Evolutionary conservation across 2,329 filamentous ascomycete genomes (phyloP).

Genomic region (Lanzia echinophila): DNA sequence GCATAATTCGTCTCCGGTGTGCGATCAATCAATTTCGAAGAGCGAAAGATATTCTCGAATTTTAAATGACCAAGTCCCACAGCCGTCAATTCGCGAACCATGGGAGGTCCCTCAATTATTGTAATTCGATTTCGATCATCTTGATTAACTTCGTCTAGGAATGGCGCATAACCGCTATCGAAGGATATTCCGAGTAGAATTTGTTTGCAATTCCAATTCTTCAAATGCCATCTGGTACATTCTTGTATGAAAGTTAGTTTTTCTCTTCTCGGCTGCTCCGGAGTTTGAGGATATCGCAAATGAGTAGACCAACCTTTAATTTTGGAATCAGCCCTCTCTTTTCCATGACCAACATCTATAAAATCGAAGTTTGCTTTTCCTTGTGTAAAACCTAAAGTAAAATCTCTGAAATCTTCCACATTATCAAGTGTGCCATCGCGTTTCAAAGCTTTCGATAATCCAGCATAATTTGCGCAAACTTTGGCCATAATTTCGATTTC

Average conservation of each 20-base stretch:
- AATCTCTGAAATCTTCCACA: constrained; percentile 45
- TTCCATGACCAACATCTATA: constrained; percentile 53
- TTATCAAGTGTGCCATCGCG: constrained; percentile 41
- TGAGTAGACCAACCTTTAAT: constrained; percentile 44
- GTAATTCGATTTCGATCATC: constrained; percentile 43
- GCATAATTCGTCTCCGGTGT: no score
- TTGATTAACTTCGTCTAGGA: constrained; percentile 48
- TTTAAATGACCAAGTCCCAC: constrained; percentile 42
- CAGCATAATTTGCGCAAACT: constrained; percentile 48
- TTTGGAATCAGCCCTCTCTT: constrained; percentile 53
- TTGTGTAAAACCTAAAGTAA: constrained; percentile 54
- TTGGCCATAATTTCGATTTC: constrained; percentile 50
- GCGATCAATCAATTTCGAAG: constrained; percentile 43
- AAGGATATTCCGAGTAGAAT: constrained; percentile 56
- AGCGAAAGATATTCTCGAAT: constrained; percentile 47
- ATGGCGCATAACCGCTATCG: constrained; percentile 53
- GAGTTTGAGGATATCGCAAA: neutral
- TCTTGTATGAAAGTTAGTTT: constrained; percentile 24
- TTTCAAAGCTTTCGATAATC: constrained; percentile 44
- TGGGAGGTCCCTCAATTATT: constrained; percentile 48
- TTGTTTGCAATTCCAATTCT: constrained; percentile 55
- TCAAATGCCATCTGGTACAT: constrained; percentile 47
- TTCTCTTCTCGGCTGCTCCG: neutral
- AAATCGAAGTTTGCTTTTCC: constrained; percentile 55
- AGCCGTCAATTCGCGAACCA: constrained; percentile 42